These are phyloP conservation scores for Wickerhamomyces alni DNA, from an alignment of 805 yeast genomes.

Conservation along the genomic window DNA sequence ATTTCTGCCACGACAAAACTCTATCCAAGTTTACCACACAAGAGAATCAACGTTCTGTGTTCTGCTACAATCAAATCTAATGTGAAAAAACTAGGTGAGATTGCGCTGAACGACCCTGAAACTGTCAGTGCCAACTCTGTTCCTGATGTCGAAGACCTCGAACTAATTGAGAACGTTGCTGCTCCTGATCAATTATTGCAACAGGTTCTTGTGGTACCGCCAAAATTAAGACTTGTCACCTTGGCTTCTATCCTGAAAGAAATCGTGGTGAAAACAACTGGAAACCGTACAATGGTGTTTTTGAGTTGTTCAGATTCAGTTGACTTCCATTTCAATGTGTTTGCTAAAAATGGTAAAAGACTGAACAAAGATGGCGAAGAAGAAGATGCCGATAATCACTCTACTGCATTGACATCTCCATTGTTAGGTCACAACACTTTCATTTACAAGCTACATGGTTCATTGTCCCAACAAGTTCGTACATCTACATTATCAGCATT, in stretches of 20 bases:
- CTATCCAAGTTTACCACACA: slow-evolving; percentile 57
- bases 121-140: slow-evolving; percentile 41
- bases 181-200: slow-evolving; percentile 93
- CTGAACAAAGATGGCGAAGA: slow-evolving; percentile 27
- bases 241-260: slow-evolving; percentile 59
- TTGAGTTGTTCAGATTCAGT: slow-evolving; percentile 96
- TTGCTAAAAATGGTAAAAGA: slow-evolving; percentile 53
- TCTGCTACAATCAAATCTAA: slow-evolving; percentile 88
- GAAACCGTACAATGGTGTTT: slow-evolving; percentile 70
- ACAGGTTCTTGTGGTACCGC: slow-evolving; percentile 79
- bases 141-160: slow-evolving; percentile 23
- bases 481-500: slow-evolving; percentile 54
- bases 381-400: slow-evolving; percentile 22
- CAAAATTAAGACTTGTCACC: slow-evolving; percentile 82
- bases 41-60: slow-evolving; percentile 76
- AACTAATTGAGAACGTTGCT: slow-evolving; percentile 26
- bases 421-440: slow-evolving; percentile 39
- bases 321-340: slow-evolving; percentile 78
- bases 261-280: slow-evolving; percentile 30
- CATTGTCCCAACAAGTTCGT: slow-evolving; percentile 78
- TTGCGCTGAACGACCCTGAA: slow-evolving; percentile 68
- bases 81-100: slow-evolving; percentile 75
- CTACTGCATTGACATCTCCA: slow-evolving; percentile 50
- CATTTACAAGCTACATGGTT: slow-evolving; percentile 80
- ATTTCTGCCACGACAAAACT: slow-evolving; percentile 30